Conservation (phyloP, 306 rosid genomes). For the Citrullus colocynthis region DNA sequence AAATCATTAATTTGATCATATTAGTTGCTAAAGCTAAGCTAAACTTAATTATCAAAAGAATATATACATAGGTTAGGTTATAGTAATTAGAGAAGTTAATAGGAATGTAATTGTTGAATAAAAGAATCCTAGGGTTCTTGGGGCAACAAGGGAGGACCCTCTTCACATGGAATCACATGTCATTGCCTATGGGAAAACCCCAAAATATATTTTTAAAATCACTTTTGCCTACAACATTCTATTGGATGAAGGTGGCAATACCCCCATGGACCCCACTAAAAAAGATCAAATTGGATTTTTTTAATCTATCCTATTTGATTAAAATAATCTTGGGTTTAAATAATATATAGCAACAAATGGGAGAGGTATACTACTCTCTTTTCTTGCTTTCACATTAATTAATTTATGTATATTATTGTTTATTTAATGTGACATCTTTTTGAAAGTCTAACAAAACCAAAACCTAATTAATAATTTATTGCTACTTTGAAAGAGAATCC, state of each 20-base stretch:
- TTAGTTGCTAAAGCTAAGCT: not conserved
- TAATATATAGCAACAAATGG: conserved; percentile 18
- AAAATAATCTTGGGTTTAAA: conserved; percentile 18
- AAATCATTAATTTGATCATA: not conserved
- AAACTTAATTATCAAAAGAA: not conserved
- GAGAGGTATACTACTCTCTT: not conserved
- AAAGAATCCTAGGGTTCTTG: conserved; percentile 4
- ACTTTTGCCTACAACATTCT: conserved; percentile 21
- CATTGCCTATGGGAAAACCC: conserved; percentile 16
- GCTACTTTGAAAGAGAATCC: conserved; percentile 22
- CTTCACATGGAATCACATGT: conserved; percentile 59
- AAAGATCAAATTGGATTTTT: not conserved
- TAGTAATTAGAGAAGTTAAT: not conserved
- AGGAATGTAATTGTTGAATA: not conserved
- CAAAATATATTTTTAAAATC: conserved; percentile 10
- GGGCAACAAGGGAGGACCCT: conserved; percentile 37
- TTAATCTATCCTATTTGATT: conserved; percentile 23
- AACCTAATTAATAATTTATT: conserved; percentile 4
- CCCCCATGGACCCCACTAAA: conserved; percentile 23
- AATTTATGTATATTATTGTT: not conserved
- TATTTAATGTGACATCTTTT: not conserved
- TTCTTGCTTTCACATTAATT: not conserved
- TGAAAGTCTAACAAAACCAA: conserved; percentile 15
- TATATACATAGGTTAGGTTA: not conserved
- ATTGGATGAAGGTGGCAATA: conserved; percentile 13